These are phyloP conservation scores for Fusarium chuoi DNA, from an alignment of 2,329 filamentous ascomycete species.

Conservation along the genomic window DNA sequence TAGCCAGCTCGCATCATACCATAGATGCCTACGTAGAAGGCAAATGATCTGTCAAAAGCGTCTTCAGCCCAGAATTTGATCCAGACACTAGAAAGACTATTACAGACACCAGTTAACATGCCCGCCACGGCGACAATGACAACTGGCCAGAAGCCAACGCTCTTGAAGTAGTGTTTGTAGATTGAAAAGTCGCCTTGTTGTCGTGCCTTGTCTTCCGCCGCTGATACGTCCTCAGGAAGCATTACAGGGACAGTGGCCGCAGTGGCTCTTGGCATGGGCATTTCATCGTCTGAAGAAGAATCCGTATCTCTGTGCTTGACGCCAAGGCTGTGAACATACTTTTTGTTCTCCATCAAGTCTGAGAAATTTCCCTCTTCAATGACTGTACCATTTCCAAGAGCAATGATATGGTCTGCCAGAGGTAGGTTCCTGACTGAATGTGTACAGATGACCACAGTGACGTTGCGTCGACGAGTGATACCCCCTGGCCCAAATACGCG, in stretches of 20 bases:
- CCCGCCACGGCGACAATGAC: constrained; percentile 36
- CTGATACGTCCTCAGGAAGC: background rate
- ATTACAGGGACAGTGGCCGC: background rate
- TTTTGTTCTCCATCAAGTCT: constrained; percentile 46
- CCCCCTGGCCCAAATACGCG: constrained; percentile 55
- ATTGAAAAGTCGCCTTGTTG: constrained; percentile 48
- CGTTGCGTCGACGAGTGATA: constrained; percentile 50
- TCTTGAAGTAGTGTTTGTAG: constrained; percentile 50
- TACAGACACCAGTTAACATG: constrained; percentile 41
- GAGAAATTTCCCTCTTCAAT: constrained; percentile 53
- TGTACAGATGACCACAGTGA: constrained; percentile 55
- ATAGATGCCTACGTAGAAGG: constrained; percentile 49
- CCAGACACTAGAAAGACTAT: constrained; percentile 51
- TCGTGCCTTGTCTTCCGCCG: constrained; percentile 39
- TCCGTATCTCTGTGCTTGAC: constrained; percentile 40
- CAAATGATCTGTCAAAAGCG: constrained; percentile 29
- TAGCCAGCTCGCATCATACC: constrained; percentile 35
- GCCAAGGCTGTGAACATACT: constrained; percentile 53
- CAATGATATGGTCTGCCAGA: constrained; percentile 59
- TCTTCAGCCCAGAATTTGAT: constrained; percentile 55
- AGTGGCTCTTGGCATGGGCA: background rate
- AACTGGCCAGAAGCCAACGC: constrained; percentile 33
- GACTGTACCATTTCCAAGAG: constrained; percentile 54
- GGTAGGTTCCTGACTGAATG: constrained; percentile 49
- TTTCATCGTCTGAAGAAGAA: background rate